phyloP scores from a whole-genome alignment of 2,329 filamentous ascomycete genomes.

The Apiospora rasikravindrae region DNA sequence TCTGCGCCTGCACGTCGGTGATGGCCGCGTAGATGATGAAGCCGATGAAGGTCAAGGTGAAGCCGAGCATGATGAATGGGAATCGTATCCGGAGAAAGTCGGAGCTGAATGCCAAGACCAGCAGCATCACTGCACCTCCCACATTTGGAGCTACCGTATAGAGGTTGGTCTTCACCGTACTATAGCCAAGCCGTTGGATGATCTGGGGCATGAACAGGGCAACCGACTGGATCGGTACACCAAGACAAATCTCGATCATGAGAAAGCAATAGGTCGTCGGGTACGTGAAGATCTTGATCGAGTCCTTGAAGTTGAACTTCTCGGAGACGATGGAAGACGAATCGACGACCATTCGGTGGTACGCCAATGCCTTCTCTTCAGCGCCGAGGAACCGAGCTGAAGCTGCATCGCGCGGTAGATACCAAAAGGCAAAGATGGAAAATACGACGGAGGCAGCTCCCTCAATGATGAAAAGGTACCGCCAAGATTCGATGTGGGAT shows the following conservation, averaged over 20 bases:
- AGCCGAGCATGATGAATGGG: slow-evolving; percentile 76
- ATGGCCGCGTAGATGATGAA: slow-evolving; percentile 81
- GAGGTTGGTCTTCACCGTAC: slow-evolving; percentile 69
- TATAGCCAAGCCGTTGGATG: slow-evolving; percentile 53
- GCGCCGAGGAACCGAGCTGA: slow-evolving; percentile 69
- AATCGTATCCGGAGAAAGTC: slow-evolving; percentile 70
- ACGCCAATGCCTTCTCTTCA: slow-evolving; percentile 71
- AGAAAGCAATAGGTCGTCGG: slow-evolving; percentile 57
- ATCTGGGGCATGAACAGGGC: slow-evolving; percentile 62
- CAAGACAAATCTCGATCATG: slow-evolving; percentile 61
- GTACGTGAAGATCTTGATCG: slow-evolving; percentile 56
- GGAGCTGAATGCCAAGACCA: slow-evolving; percentile 74
- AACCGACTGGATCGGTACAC: slow-evolving; percentile 63
- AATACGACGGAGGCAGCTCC: slow-evolving; percentile 63
- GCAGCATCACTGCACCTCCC: slow-evolving; percentile 71
- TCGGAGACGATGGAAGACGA: slow-evolving; percentile 67
- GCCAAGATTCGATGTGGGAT: slow-evolving; percentile 46
- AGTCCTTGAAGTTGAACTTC: slow-evolving; percentile 55
- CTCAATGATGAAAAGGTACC: slow-evolving; percentile 56
- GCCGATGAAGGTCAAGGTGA: slow-evolving; percentile 75
- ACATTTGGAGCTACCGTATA: slow-evolving; percentile 84
- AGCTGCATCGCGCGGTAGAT: slow-evolving; percentile 68
- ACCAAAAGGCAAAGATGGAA: slow-evolving; percentile 70
- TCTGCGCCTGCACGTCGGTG: slow-evolving; percentile 62
- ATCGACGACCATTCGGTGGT: slow-evolving; percentile 75